These are phyloP conservation scores for Rhizopogon vinicolor DNA, from an alignment of 768 basidiomycete species.

Conservation along the genomic window DNA sequence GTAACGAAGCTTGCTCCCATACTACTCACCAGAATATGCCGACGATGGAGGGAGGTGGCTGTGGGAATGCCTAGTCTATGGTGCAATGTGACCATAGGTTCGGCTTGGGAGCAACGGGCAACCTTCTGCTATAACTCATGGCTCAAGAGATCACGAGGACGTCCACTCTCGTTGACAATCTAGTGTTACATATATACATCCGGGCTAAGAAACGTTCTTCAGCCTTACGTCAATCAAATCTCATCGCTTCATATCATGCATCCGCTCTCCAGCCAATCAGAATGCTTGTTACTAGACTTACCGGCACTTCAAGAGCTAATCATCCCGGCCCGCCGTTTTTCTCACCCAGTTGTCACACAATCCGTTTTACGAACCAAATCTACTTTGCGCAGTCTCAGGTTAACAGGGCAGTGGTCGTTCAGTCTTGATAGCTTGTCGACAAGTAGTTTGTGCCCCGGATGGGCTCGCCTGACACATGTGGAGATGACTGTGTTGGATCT, in stretches of 20 bases:
- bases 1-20: conserved; percentile 28
- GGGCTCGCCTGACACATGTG: no score
- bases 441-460: no score
- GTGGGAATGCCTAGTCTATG: conserved; percentile 40
- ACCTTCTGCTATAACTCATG: conserved; percentile 8
- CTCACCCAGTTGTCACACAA: conserved; percentile 1
- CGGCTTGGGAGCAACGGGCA: conserved; percentile 6
- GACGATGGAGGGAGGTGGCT: conserved; percentile 37
- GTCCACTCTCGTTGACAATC: conserved; percentile 18
- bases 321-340: neutral
- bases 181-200: neutral
- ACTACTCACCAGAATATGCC: conserved; percentile 37
- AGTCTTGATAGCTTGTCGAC: no score
- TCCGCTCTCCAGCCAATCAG: conserved; percentile 9
- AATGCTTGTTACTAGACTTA: conserved; percentile 14
- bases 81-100: conserved; percentile 33
- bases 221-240: conserved; percentile 13
- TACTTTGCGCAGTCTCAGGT: no score
- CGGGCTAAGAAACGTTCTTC: conserved; percentile 8
- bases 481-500: no score
- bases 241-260: conserved; percentile 5
- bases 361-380: no score
- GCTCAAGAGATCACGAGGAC: conserved; percentile 9
- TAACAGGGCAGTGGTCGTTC: no score
- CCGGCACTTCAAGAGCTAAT: conserved; percentile 16